Base-by-base conservation (phyloP, 768 basidiomycete genomes). In the Boletus tylopilopsis region DNA sequence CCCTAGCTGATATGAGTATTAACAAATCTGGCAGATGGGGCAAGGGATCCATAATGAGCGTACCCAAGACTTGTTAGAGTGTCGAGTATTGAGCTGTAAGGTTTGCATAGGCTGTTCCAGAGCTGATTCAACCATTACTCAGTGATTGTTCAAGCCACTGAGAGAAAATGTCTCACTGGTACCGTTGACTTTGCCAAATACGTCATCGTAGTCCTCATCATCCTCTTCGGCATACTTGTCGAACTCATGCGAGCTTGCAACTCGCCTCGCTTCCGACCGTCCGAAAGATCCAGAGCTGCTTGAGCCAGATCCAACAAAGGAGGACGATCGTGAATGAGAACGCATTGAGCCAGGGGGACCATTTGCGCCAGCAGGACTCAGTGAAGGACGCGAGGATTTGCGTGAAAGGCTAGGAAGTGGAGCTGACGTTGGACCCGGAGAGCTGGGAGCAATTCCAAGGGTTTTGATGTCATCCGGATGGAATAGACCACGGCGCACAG, bases 51-150 rank as follows among this genome's bases (percentile, higher is more conserved):
- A 74, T 32, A 6, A 6, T 23, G 21, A 42, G 51, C 62, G 9
- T 63, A 89, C 89, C 91, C 93, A 96, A 11, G 94, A 93, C 70
- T 84, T 86, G 65, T 87, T 93, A 21, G 94, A 93, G 39, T 94
- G 68, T 45, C 88, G 73, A 4, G 91, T 94, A 55, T 85, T 91
- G 49, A 97, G 76, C 64, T 94, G 87, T 38, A 97, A 67, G 0
- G 87, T 87, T 59, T 87, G 83, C 58, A 84, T 76, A 1, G 79
- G 73, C 29, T 81, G 82, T 41, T 83, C 86, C 2, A 66, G 59
- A 12, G 76, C 74, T 44, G 72, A 78, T 78, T 55, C 27, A 54
- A 44, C 32, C 33, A 18, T 53, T 29, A 48, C 38, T 36, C 42
- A 19, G 12, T 16, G 24, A n/a, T n/a, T 10, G 24, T 4, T 25